Evolutionary conservation across 1,284 basidiomycete species (phyloP), one percentile per base, ranked within the genome.

Genomic region (Anthracocystis setariae): DNA sequence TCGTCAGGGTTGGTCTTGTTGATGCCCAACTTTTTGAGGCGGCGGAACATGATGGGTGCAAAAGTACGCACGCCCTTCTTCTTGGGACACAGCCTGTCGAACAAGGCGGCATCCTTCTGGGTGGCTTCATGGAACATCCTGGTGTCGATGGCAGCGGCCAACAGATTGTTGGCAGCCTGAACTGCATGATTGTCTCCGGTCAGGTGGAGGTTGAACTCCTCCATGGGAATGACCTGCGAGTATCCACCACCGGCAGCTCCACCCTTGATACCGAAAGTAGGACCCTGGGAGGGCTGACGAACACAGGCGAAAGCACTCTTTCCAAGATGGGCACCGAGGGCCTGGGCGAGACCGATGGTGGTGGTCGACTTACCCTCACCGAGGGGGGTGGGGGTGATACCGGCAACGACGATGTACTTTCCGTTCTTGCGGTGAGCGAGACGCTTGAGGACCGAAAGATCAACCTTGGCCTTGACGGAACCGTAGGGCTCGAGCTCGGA

Each of bases 331-430:
- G 94, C 95, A 60, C 94, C 94, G 66, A 99, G 88, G 25, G 95
- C 95, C 84, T 99, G 95, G 5, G 93, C 93, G 57, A 99, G 88
- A 82, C 95, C 95, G 74, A 98, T 94, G 17, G 96, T 98, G 2
- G 96, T 99, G 13, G 95, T 98, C 13, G 94, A 98, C 85, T 99
- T 98, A 66, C 96, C 96, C 86, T 98, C 95, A 50, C 95, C 95
- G 40, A 98, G 88, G 17, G 95, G 96, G 8, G 95, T 98, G 2
- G 96, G 95, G 0, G 96, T 98, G 81, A 99, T 99, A 65, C 94
- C 95, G 46, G 96, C 90, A 46, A 99, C 91, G 75, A 98, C 89
- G 73, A 99, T 92, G 83, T 99, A 98, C 85, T 98, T 98, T 59
- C 93, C 95, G 83, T 98, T 88, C 83, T 90, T 90, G 70, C 95